Percentiles rank a stretch among this genome's conserved stretches.
These are phyloP conservation scores for Acanthamoeba sp. DNA, from an alignment of 208 protist species.

Conservation along the genomic window DNA sequence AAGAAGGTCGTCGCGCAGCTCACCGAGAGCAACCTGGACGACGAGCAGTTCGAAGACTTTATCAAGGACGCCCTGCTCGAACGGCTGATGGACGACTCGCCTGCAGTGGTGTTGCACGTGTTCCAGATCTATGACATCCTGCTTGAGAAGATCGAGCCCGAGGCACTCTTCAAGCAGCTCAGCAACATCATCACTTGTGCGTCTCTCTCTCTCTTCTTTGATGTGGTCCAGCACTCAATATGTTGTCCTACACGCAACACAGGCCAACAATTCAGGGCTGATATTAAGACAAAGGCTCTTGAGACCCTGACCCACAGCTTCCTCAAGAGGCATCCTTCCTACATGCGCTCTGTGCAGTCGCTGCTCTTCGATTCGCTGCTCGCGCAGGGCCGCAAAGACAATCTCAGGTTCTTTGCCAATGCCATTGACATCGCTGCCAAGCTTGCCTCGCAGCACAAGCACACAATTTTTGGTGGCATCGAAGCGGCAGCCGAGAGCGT, in stretches of 20 bases:
- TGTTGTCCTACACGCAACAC: background rate
- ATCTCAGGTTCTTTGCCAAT: background rate
- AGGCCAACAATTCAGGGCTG: background rate
- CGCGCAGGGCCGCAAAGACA: background rate
- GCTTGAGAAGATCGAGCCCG: slow-evolving; percentile 8
- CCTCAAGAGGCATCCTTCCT: slow-evolving; percentile 14
- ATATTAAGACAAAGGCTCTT: slow-evolving; percentile 14
- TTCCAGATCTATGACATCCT: background rate
- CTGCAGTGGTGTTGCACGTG: background rate
- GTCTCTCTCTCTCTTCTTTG: background rate
- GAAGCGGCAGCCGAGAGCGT: background rate
- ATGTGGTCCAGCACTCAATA: background rate
- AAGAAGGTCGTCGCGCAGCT: slow-evolving; percentile 48
- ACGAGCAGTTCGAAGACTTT: slow-evolving; percentile 44
- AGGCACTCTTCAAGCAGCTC: slow-evolving; percentile 45
- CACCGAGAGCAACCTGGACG: background rate
- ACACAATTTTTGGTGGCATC: background rate
- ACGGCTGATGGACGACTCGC: slow-evolving; percentile 13
- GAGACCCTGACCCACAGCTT: background rate
- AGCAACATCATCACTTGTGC: slow-evolving; percentile 1
- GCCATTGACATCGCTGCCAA: background rate
- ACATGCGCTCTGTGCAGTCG: background rate
- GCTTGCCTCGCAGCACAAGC: background rate
- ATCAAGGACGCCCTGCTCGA: slow-evolving; percentile 30
- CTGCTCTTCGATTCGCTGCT: slow-evolving; percentile 35